Evolutionary conservation across 2,329 filamentous ascomycete species (phyloP), one percentile per base, ranked within the genome.

Genomic region (Colletotrichum sp.): DNA sequence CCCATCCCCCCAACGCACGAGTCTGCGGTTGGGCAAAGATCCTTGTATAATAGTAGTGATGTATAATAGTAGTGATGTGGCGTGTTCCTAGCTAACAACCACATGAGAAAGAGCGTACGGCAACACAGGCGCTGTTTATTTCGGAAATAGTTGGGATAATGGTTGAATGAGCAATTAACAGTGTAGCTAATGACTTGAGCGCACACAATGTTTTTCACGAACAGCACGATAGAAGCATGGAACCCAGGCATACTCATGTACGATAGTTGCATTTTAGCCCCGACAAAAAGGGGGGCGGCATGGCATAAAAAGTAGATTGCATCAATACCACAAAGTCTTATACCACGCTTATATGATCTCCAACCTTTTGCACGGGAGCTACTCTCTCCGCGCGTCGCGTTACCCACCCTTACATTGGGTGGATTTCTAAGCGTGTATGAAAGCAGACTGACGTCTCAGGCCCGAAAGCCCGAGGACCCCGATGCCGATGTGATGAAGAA

Each of bases 1-100:
- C 25, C 22, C 25, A 59, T 22, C 32, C 30, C 59, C 25, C 48
- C 44, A 30, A 52, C 19, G 34, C 57, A 34, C 59, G 15, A 32
- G 28, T 25, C n/a, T 57, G 63, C 25, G 28, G 22, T 36, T 44
- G 32, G 65, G 64, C 32, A 32, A 39, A 52, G 44, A 52, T 52
- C 22, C 22, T 30, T 66, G 48, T 73, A 74, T 28, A 76, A 73
- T 69, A 76, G 48, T 69, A 69, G 74, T 74, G 74, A 73, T 74
- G 74, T 74, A 74, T 28, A 76, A 73, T 69, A 76, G 48, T 69
- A 69, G 74, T 74, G 74, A 73, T 74, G 74, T 74, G 48, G 59
- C 44, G 59, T 19, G 63, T n/a, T 27, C 57, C 36, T 72, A 27
- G 34, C 27, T 44, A 30, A 34, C 55, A 34, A 67, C 39, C 36